Conservation (phyloP, 2,329 filamentous ascomycete species). For the Exophiala calicioides region DNA sequence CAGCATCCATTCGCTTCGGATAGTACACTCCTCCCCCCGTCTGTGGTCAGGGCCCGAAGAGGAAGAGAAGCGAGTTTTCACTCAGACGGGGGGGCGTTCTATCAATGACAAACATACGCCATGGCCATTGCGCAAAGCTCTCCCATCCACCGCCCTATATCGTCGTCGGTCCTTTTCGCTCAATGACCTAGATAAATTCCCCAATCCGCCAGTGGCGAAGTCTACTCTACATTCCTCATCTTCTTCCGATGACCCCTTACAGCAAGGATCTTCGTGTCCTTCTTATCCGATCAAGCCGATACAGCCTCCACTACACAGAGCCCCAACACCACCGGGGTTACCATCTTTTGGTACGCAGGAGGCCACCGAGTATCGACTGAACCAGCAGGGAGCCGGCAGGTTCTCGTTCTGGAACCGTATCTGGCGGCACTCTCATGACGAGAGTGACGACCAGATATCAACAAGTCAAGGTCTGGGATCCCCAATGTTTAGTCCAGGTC, state of each 20-base stretch:
- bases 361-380: constrained; percentile 34
- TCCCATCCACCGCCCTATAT: constrained; percentile 6
- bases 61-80: constrained; percentile 1
- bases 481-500: too few relatives aligned
- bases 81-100: constrained; percentile 10
- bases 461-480: constrained; percentile 1
- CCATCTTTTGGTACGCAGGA: constrained; percentile 46
- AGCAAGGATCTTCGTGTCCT: constrained; percentile 23
- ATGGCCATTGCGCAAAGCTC: not conserved
- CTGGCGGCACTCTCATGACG: constrained; percentile 9
- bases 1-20: constrained; percentile 29
- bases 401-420: constrained; percentile 5
- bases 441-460: constrained; percentile 10
- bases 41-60: constrained; percentile 9
- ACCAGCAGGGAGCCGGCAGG: constrained; percentile 14
- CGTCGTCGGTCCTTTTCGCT: constrained; percentile 31
- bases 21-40: constrained; percentile 20
- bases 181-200: constrained; percentile 32
- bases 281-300: constrained; percentile 15
- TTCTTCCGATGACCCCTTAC: constrained; percentile 32
- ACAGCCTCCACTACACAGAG: constrained; percentile 41
- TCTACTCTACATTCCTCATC: constrained; percentile 14
- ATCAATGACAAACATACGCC: constrained; percentile 1
- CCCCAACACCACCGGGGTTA: constrained; percentile 46
- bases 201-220: constrained; percentile 3